Evolutionary conservation across 108 stramenopile genomes (phyloP), one percentile per base, ranked within the genome.

Genomic region (Pelagomonas calceolata): DNA sequence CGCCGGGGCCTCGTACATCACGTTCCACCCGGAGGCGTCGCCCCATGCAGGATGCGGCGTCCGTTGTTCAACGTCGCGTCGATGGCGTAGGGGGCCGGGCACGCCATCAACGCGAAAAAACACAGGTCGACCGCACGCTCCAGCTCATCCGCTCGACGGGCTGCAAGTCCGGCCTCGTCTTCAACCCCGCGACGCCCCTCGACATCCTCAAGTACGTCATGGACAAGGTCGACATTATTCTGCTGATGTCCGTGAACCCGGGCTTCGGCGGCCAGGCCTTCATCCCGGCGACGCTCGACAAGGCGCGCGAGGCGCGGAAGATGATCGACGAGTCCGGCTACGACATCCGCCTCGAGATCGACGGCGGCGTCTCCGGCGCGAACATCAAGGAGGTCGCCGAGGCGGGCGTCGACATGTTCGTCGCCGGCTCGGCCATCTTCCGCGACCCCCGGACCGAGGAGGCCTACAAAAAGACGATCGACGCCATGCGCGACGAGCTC

Each of bases 331-430:
- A 95, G 68, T 81, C 86, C 45, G 93, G 93, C 34, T 81, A 92
- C 51, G 94, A 98, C 82, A 95, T 95, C 85, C 91, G 97, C 75
- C 83, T 98, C 70, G 92, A 95, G 83, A 93, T 98, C 72, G 93
- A 93, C 85, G 93, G 93, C 71, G 92, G 92, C 46, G 90, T 92
- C 43, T 90, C 90, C 74, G 87, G 89, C 65, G 91, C 90, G 43
- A 96, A 94, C 84, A 96, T 94, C 83, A 87, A 84, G 82, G 93
- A 95, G 76, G 86, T 96, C 72, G 90, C 90, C 65, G 94, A 98
- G 76, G 93, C 94, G 36, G 97, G 97, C 71, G 97, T 94, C 43
- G 97, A 98, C 79, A 96, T 94, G 94, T 87, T 98, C 77, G 97
- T 98, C 70, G 95, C 97, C 66, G 97, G 97, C 73, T 86, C 84